phyloP scores from a whole-genome alignment of 2,329 filamentous ascomycete species.

The Trichoderma endophyticum region DNA sequence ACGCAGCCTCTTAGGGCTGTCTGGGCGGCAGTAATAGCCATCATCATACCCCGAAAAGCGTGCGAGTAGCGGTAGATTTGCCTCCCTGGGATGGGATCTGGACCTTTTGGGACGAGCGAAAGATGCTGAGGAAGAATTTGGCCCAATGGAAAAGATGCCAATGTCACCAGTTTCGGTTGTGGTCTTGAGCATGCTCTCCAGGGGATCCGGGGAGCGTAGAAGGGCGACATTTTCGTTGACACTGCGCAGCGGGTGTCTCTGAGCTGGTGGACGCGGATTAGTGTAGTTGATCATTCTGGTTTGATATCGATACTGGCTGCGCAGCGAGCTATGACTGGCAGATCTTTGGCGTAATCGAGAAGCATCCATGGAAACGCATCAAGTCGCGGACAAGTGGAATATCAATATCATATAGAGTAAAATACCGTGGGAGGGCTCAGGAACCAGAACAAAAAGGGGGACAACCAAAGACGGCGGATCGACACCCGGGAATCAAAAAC shows the following conservation, averaged over 20 bases:
- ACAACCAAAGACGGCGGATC: conserved; percentile 17
- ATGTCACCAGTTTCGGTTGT: conserved; percentile 66
- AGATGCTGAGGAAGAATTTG: conserved; percentile 28
- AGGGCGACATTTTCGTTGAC: conserved; percentile 43
- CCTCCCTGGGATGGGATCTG: conserved; percentile 32
- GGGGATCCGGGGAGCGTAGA: conserved; percentile 49
- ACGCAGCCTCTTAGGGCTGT: conserved; percentile 45
- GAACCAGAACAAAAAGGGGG: conserved; percentile 24
- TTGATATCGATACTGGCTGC: conserved; percentile 32
- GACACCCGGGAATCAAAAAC: conserved; percentile 7
- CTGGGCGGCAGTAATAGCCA: conserved; percentile 30
- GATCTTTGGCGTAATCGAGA: conserved; percentile 32
- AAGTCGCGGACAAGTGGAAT: background rate
- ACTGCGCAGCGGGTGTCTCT: conserved; percentile 41
- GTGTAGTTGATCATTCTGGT: conserved; percentile 22
- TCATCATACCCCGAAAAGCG: conserved; percentile 33
- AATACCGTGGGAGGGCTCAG: conserved; percentile 18
- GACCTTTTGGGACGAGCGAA: conserved; percentile 30
- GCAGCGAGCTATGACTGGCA: conserved; percentile 41
- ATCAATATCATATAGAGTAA: conserved; percentile 19
- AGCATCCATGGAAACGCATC: conserved; percentile 30
- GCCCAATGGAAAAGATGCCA: conserved; percentile 55
- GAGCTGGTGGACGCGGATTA: conserved; percentile 25
- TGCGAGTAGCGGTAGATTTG: conserved; percentile 25
- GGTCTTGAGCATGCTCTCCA: conserved; percentile 64